Conservation (phyloP, 2,329 filamentous ascomycete species). For the Colletotrichum liaoningense region DNA sequence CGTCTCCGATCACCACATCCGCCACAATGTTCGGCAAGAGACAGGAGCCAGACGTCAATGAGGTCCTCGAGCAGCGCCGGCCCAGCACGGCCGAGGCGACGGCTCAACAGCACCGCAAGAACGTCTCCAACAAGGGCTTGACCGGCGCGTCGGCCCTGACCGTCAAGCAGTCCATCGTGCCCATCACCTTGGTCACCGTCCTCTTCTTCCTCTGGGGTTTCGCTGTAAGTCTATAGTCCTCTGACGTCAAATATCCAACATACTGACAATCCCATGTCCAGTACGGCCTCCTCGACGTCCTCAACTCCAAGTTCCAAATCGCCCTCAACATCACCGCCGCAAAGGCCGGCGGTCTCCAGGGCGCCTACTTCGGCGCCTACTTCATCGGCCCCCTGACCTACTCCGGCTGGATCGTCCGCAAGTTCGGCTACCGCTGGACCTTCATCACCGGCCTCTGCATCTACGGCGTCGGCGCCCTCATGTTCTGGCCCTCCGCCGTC, state of each 20-base stretch:
- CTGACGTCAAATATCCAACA: too few relatives aligned
- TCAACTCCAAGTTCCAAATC: slow-evolving; percentile 62
- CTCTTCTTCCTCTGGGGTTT: slow-evolving; percentile 66
- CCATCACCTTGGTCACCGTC: slow-evolving; percentile 67
- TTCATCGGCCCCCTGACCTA: slow-evolving; percentile 50
- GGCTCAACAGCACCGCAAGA: slow-evolving; percentile 32
- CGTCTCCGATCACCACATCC: background rate
- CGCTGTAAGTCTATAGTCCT: slow-evolving; percentile 38
- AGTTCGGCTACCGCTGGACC: slow-evolving; percentile 73
- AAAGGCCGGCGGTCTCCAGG: slow-evolving; percentile 59
- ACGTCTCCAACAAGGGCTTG: slow-evolving; percentile 38
- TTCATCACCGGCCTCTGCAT: slow-evolving; percentile 73
- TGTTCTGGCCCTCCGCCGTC: slow-evolving; percentile 69
- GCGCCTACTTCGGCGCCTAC: slow-evolving; percentile 63
- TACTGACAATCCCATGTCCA: background rate
- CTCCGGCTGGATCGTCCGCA: slow-evolving; percentile 67
- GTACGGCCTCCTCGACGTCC: slow-evolving; percentile 45
- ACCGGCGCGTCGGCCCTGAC: slow-evolving; percentile 59
- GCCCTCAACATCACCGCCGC: slow-evolving; percentile 56
- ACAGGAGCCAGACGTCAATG: slow-evolving; percentile 36
- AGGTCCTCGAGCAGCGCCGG: slow-evolving; percentile 37
- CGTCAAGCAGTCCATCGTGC: slow-evolving; percentile 73
- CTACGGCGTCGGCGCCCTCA: slow-evolving; percentile 66
- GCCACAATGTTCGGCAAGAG: slow-evolving; percentile 39
- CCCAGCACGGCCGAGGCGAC: slow-evolving; percentile 37